Evolutionary conservation across 192 early-diverging fungal genomes (phyloP).

Genomic region (Coemansia sp.): DNA sequence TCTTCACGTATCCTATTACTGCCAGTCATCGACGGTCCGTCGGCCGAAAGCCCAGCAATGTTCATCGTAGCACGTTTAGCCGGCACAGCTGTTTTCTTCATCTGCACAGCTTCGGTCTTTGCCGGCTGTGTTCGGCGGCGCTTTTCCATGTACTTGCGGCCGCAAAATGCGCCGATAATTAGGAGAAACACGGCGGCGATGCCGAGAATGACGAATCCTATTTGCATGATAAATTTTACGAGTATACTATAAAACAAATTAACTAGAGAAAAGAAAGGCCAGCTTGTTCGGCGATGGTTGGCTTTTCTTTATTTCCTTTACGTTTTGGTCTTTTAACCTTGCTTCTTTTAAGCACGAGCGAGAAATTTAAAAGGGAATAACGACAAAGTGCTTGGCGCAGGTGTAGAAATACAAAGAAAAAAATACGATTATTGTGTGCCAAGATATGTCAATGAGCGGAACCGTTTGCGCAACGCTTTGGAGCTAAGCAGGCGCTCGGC

Average conservation of each 20-base stretch:
- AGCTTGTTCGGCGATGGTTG: not conserved
- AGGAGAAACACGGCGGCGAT: not conserved
- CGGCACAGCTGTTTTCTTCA: too few species aligned
- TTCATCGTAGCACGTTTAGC: not conserved
- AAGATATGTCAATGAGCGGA: conserved; percentile 32
- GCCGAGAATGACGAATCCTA: conserved; percentile 5
- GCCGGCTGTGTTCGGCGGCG: not conserved
- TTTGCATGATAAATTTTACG: not conserved
- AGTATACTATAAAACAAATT: not conserved
- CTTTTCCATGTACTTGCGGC: not conserved
- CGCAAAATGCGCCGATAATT: not conserved
- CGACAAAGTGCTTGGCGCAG: not conserved
- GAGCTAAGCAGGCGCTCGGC: conserved; percentile 30
- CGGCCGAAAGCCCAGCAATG: not conserved
- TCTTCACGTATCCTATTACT: too few species aligned
- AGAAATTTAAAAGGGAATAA: not conserved
- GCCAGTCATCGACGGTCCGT: not conserved
- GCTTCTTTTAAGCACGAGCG: not conserved
- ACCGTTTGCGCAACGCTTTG: conserved; percentile 29
- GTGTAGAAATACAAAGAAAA: conserved; percentile 4
- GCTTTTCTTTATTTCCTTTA: not conserved
- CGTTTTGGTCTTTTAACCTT: not conserved
- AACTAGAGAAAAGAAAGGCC: not conserved
- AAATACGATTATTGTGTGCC: conserved; percentile 8
- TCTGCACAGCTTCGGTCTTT: not conserved